Evolutionary conservation across 2,329 filamentous ascomycete genomes (phyloP).

Genomic region (Colletotrichum tanaceti): DNA sequence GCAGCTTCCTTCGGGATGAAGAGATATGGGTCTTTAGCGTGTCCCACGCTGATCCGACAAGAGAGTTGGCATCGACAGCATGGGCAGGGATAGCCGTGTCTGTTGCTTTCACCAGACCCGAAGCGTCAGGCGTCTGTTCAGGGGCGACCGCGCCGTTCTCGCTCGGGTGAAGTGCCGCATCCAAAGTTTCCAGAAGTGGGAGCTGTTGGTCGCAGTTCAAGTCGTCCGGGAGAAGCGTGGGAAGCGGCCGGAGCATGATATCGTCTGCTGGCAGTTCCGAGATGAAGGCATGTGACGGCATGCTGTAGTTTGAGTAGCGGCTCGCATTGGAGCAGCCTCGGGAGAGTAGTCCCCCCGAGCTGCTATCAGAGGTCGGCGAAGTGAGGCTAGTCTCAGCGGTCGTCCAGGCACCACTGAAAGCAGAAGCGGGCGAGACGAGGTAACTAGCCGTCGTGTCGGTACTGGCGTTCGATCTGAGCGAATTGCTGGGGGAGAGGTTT

Average conservation of each 20-base stretch:
- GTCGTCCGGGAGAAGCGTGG: slow-evolving; percentile 45
- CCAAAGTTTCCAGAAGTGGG: slow-evolving; percentile 51
- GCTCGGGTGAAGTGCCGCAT: slow-evolving; percentile 50
- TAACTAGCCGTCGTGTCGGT: slow-evolving; percentile 54
- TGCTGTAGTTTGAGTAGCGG: slow-evolving; percentile 41
- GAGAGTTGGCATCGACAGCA: slow-evolving; percentile 50
- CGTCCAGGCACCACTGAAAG: slow-evolving; percentile 57
- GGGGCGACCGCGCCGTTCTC: slow-evolving; percentile 53
- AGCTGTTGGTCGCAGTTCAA: slow-evolving; percentile 51
- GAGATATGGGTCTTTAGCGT: slow-evolving; percentile 59
- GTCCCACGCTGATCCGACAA: slow-evolving; percentile 60
- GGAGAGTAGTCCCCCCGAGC: slow-evolving; percentile 48
- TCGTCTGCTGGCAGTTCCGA: slow-evolving; percentile 59
- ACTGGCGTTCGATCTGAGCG: slow-evolving; percentile 59
- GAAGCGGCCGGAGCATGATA: slow-evolving; percentile 49
- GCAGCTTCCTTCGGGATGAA: slow-evolving; percentile 58
- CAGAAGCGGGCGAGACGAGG: slow-evolving; percentile 61
- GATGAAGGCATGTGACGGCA: slow-evolving; percentile 47
- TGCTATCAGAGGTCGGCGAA: slow-evolving; percentile 58
- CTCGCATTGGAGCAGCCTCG: slow-evolving; percentile 43
- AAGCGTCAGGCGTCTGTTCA: slow-evolving; percentile 43
- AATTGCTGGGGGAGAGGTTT: slow-evolving; percentile 59
- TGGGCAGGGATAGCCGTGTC: slow-evolving; percentile 40
- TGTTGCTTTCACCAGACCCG: neutral
- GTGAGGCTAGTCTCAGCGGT: slow-evolving; percentile 57